These are phyloP conservation scores for Phytophthora capsici DNA, from an alignment of 352 stramenopile species.

Conservation along the genomic window DNA sequence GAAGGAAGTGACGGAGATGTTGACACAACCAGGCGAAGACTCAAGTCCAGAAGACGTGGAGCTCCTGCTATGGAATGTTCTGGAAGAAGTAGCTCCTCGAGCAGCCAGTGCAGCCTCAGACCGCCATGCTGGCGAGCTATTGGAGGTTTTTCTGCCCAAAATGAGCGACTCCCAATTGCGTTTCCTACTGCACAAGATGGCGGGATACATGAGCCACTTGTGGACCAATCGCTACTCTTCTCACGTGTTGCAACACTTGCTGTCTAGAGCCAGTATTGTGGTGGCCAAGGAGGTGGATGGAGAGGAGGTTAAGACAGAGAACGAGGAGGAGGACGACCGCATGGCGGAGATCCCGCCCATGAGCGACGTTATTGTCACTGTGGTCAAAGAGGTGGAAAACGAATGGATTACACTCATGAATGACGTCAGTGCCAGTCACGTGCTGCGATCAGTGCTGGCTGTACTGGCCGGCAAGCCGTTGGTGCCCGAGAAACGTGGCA, in stretches of 20 bases:
- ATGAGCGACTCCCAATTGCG: conserved; percentile 77
- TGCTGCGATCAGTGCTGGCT: conserved; percentile 76
- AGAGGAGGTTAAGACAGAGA: conserved; percentile 42
- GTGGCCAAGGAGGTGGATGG: conserved; percentile 46
- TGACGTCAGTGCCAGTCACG: conserved; percentile 86
- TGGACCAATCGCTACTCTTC: conserved; percentile 91
- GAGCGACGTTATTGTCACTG: conserved; percentile 75
- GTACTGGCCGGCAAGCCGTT: conserved; percentile 70
- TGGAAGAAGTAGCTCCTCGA: conserved; percentile 80
- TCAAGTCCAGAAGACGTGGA: conserved; percentile 61
- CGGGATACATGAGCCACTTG: conserved; percentile 79
- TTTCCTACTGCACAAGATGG: conserved; percentile 83
- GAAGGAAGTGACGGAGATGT: conserved; percentile 83
- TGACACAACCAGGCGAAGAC: conserved; percentile 60
- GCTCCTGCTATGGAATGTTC: conserved; percentile 81
- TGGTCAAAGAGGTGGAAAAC: conserved; percentile 74
- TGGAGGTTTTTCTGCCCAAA: conserved; percentile 76
- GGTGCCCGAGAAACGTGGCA: conserved; percentile 78
- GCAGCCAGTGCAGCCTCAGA: conserved; percentile 78
- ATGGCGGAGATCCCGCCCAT: conserved; percentile 67
- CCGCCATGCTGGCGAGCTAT: conserved; percentile 70
- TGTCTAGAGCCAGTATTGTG: conserved; percentile 63
- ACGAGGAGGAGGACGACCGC: conserved; percentile 63
- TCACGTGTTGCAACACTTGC: conserved; percentile 80
- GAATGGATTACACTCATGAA: conserved; percentile 90